Base-by-base conservation (phyloP, 331 rosid genomes). In the Quercus lobata region DNA sequence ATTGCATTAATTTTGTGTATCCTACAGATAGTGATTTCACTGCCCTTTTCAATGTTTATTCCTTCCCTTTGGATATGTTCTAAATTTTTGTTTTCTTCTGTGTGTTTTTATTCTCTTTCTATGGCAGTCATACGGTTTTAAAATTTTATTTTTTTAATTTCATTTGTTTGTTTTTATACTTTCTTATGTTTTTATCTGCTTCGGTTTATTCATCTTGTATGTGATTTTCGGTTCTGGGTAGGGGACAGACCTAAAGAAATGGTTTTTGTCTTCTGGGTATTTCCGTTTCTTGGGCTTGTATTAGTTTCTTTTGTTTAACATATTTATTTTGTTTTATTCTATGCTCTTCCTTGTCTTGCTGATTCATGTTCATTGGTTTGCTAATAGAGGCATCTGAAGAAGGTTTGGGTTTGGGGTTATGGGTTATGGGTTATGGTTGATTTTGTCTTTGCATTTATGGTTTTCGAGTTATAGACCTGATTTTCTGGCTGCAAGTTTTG, bases 21-120 rank as follows among this genome's bases (percentile, higher is more conserved):
- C 81, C 82, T 81, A 29, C 74, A 63, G 89, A 84, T 85, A 78
- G 84, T 84, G 88, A 88, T 86, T 89, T 88, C 27, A 74, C 85
- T 88, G 34, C 87, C 82, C 87, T 80, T 85, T 87, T 85, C 91
- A 75, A 87, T 80, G 87, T 85, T 87, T 85, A 87, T 85, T 87
- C 89, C 88, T 88, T 84, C 80, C 63, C 88, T 84, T 76, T 72
- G 92, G 89, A 83, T 90, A 75, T 78, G 93, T 90, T 86, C 92
- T 81, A 83, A n/a, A 76, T 74, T 87, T 88, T 92, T 92, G 97
- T 89, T 86, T 80, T 83, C 71, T 89, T 92, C 89, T 85, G 82
- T 49, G 81, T 94, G 97, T 84, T 91, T 66, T 83, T 82, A 90
- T 87, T 86, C 80, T 37, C 81, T 76, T 69, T 81, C 75, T 65